phyloP scores from a whole-genome alignment of 2,329 filamentous ascomycete genomes.

The Calonectria crousiana region DNA sequence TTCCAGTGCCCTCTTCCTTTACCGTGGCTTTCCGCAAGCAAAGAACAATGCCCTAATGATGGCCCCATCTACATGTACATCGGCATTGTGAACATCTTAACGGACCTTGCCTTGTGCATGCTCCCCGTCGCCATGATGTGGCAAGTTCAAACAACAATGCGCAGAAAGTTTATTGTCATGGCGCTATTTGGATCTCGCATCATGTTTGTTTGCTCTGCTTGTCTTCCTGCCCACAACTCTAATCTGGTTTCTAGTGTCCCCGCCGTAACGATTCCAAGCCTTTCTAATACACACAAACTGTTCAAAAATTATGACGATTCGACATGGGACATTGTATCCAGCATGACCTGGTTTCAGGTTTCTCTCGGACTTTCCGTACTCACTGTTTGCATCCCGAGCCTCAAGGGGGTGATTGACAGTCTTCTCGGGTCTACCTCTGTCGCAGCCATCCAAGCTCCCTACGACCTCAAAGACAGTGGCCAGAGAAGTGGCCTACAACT shows the following conservation, averaged over 20 bases:
- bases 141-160: constrained; percentile 36
- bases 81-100: constrained; percentile 31
- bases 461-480: constrained; percentile 36
- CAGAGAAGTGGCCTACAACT: constrained; percentile 34
- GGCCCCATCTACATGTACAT: constrained; percentile 35
- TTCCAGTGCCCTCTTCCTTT: constrained; percentile 36
- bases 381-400: constrained; percentile 39
- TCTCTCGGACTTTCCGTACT: constrained; percentile 36
- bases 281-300: constrained; percentile 29
- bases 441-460: constrained; percentile 35
- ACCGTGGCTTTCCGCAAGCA: constrained; percentile 30
- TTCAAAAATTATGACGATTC: constrained; percentile 28
- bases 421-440: constrained; percentile 34
- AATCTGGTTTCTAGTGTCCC: constrained; percentile 27
- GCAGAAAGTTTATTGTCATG: constrained; percentile 36
- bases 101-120: constrained; percentile 30
- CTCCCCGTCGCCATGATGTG: constrained; percentile 42
- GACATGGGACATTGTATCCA: constrained; percentile 32
- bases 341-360: constrained; percentile 38
- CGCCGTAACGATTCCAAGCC: constrained; percentile 32
- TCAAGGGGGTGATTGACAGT: constrained; percentile 41
- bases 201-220: constrained; percentile 21
- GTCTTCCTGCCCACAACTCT: neutral
- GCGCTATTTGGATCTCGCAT: constrained; percentile 36
- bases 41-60: constrained; percentile 24